Evolutionary conservation across 1,284 basidiomycete species (phyloP), one percentile per base, ranked within the genome.

Genomic region (Ceratobasidium papillatum): DNA sequence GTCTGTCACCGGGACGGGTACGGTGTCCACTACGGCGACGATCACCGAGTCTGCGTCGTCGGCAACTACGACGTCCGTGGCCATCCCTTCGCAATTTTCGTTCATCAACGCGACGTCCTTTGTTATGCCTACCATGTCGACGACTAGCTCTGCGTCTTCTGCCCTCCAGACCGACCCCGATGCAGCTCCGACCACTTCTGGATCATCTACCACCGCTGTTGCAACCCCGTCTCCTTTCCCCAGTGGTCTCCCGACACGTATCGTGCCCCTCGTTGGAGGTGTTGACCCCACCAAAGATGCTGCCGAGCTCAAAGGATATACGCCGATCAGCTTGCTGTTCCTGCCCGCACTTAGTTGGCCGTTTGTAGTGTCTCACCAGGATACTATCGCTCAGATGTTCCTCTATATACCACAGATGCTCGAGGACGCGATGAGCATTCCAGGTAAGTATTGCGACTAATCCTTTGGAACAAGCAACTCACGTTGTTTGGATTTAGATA

Each of bases 351-450:
- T 94, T 71, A 86, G 85, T 75, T 94, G 92, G 92, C 51, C 79
- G 0, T 92, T 89, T 76, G 90, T 93, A 1, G 85, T 85, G n/a
- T 74, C 66, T 4, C 86, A 82, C 76, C 56, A 80, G 8, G 80
- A 86, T 36, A 74, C 76, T 43, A 84, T 88, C 3, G 84, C 85
- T 11, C 90, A 94, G 82, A 84, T 94, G 58, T 91, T 94, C 77
- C 85, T 85, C 0, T 88, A 84, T 79, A 80, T 88, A 62, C 89
- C 91, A 1, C 38, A 78, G 0, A 79, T 91, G 63, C 81, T 94
- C 38, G 76, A 82, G 7, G 84, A 81, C 1, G 86, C 89, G 1
- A 82, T 92, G 3, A 80, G 78, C 0, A 81, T 90, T 32, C 9
- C 79, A 62, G 52, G 90, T 91, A 80, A 62, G 87, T 82, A 22